phyloP scores from a whole-genome alignment of 176 grass and related monocot genomes.

The Zoysia japonica region DNA sequence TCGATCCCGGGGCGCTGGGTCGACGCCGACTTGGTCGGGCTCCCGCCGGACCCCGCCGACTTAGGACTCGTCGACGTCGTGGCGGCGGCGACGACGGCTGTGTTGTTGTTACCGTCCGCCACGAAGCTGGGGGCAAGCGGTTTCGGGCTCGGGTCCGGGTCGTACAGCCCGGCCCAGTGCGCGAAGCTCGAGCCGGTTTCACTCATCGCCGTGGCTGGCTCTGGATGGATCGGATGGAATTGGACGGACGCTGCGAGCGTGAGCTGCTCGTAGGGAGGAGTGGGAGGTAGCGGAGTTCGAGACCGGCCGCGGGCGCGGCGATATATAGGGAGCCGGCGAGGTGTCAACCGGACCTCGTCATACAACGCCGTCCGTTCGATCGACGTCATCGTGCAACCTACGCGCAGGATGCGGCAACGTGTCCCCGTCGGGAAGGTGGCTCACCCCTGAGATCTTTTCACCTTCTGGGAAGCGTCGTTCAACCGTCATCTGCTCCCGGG shows the following conservation, averaged over 20 bases:
- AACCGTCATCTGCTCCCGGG: not conserved
- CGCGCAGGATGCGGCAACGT: accelerated
- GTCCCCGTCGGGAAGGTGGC: conserved; percentile 19
- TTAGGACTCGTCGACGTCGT: conserved; percentile 18
- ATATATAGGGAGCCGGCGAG: conserved; percentile 33
- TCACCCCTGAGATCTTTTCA: conserved; percentile 3
- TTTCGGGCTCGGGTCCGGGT: conserved; percentile 12
- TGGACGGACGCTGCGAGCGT: not conserved
- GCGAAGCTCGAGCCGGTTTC: conserved; percentile 53
- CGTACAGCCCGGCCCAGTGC: conserved; percentile 47
- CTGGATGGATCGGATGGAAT: too few relatives aligned
- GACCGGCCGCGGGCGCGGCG: too few relatives aligned
- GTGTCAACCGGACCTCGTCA: not conserved
- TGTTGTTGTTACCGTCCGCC: not conserved
- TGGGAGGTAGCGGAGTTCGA: conserved; percentile 5
- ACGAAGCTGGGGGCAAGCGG: not conserved
- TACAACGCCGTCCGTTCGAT: not conserved
- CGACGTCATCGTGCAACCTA: accelerated
- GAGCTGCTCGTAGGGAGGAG: not conserved
- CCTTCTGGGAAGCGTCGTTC: conserved; percentile 42
- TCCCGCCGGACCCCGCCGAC: conserved; percentile 20
- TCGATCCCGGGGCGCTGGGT: not conserved
- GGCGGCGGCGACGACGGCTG: not conserved
- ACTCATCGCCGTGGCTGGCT: conserved; percentile 51
- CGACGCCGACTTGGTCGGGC: conserved; percentile 2